phyloP scores from a whole-genome alignment of 2,329 filamentous ascomycete species.

The Torrubiellomyces zombiae region DNA sequence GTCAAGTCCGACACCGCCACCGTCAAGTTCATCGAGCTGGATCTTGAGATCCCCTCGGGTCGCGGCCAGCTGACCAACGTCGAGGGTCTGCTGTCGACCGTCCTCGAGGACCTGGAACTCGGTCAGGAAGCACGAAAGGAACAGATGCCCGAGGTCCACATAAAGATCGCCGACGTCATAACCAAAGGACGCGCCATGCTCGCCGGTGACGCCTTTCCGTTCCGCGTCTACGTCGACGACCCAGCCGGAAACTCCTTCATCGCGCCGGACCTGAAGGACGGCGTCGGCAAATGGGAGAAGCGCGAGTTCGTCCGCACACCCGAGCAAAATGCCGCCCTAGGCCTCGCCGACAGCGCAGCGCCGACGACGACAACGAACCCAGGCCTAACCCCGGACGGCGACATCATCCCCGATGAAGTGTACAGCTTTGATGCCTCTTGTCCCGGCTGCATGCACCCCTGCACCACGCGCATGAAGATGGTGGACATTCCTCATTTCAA shows the following conservation, averaged over 20 bases:
- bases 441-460: conserved; percentile 74
- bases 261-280: conserved; percentile 64
- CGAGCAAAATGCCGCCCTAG: conserved; percentile 76
- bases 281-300: conserved; percentile 76
- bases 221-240: conserved; percentile 78
- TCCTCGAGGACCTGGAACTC: conserved; percentile 64
- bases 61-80: conserved; percentile 87
- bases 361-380: conserved; percentile 37
- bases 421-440: conserved; percentile 87
- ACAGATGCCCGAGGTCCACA: conserved; percentile 59
- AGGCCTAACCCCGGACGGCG: conserved; percentile 37
- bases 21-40: conserved; percentile 78
- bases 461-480: conserved; percentile 95
- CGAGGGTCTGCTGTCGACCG: conserved; percentile 66
- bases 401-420: conserved; percentile 85
- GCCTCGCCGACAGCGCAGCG: conserved; percentile 49
- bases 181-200: conserved; percentile 61
- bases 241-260: conserved; percentile 95
- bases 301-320: conserved; percentile 66
- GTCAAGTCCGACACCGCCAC: conserved; percentile 81
- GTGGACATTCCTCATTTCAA: conserved; percentile 97
- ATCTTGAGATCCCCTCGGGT: conserved; percentile 82
- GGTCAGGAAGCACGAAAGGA: conserved; percentile 72
- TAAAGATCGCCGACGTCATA: conserved; percentile 65
- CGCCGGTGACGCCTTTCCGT: conserved; percentile 62